phyloP scores from a whole-genome alignment of 257 asterid genomes.

The Solanum gandarillasii region DNA sequence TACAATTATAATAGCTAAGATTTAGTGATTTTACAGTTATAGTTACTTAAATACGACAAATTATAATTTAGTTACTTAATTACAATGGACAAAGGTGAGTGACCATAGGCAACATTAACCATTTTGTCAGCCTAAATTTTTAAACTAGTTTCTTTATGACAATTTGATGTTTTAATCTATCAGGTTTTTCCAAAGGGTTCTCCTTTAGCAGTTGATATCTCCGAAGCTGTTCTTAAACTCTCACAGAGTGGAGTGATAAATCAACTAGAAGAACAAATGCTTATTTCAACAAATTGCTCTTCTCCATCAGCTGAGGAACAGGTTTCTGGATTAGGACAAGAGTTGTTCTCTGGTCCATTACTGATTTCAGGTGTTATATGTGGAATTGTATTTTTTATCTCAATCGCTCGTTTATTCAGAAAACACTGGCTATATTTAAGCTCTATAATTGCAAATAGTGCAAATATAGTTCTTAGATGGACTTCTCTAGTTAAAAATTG shows the following conservation, averaged over 20 bases:
- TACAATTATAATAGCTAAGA: neutral
- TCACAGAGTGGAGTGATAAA: conserved; percentile 37
- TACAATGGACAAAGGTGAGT: neutral
- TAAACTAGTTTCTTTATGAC: neutral
- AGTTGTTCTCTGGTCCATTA: conserved; percentile 33
- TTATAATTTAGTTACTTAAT: neutral
- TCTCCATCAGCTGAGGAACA: conserved; percentile 1
- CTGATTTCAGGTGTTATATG: conserved; percentile 16
- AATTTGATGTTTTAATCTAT: neutral
- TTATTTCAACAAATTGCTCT: conserved; percentile 20
- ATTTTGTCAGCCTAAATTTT: neutral
- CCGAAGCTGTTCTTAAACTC: conserved; percentile 44
- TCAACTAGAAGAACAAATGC: conserved; percentile 22
- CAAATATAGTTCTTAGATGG: conserved; percentile 5
- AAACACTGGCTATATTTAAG: neutral
- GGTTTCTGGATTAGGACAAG: conserved; percentile 16
- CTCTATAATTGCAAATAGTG: neutral
- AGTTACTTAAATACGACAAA: neutral
- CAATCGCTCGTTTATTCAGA: neutral
- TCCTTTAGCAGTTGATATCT: conserved; percentile 30
- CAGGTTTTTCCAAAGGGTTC: conserved; percentile 57
- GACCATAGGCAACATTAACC: neutral
- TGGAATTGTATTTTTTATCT: conserved; percentile 4
- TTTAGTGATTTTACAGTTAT: neutral
- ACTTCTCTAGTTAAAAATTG: neutral